phyloP scores from a whole-genome alignment of 257 asterid genomes.

The Petrea volubilis region DNA sequence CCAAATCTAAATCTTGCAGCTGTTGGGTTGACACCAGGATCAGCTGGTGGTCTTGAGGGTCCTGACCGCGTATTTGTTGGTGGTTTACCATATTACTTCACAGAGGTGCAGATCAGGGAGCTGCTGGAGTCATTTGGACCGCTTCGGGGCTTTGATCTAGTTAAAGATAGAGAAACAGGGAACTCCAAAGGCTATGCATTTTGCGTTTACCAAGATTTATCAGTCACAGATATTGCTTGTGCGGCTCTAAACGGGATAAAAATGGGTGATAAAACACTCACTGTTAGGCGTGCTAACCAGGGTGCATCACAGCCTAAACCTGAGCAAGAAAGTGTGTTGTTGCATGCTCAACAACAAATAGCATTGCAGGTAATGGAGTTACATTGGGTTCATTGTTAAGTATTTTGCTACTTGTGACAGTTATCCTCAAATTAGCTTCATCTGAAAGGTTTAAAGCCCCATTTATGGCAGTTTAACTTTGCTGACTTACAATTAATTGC shows the following conservation, averaged over 20 bases:
- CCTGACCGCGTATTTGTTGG: slow-evolving; percentile 98
- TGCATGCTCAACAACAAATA: slow-evolving; percentile 95
- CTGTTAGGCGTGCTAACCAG: slow-evolving; percentile 95
- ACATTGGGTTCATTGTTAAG: neutral
- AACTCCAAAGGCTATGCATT: slow-evolving; percentile 99
- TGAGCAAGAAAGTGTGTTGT: slow-evolving; percentile 86
- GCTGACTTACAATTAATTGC: neutral
- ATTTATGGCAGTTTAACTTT: too few relatives aligned
- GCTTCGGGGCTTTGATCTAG: slow-evolving; percentile 92
- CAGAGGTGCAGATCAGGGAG: slow-evolving; percentile 92
- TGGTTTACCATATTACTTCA: slow-evolving; percentile 93
- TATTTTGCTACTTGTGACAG: too few relatives aligned
- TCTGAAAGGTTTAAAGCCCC: too few relatives aligned
- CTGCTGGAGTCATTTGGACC: slow-evolving; percentile 97
- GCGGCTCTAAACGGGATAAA: slow-evolving; percentile 98
- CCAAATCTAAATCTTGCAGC: slow-evolving; percentile 86
- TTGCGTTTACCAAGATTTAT: slow-evolving; percentile 87
- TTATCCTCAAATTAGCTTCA: too few relatives aligned
- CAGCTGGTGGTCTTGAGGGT: slow-evolving; percentile 95
- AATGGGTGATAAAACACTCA: slow-evolving; percentile 98
- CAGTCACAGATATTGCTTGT: slow-evolving; percentile 98
- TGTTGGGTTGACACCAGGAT: slow-evolving; percentile 91
- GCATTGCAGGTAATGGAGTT: slow-evolving; percentile 31
- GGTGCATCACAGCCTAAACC: slow-evolving; percentile 88
- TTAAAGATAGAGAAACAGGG: slow-evolving; percentile 97